These are phyloP conservation scores for Linnemannia exigua DNA, from an alignment of 192 early-diverging fungal genomes.

Conservation along the genomic window DNA sequence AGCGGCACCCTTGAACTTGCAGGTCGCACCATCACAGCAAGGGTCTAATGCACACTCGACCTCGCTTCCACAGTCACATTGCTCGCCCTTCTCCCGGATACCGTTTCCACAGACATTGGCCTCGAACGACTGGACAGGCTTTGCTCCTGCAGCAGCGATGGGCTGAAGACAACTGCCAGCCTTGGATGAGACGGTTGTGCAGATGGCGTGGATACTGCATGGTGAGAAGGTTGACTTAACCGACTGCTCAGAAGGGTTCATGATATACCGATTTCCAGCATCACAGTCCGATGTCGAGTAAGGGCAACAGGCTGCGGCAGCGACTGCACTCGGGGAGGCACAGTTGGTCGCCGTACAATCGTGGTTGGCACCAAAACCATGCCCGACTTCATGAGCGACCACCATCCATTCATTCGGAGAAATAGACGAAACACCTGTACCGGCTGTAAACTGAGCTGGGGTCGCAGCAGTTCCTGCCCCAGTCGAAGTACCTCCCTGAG, in stretches of 20 bases:
- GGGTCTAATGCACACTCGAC: conserved; percentile 75
- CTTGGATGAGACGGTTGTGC: conserved; percentile 15
- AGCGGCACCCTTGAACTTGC: conserved; percentile 79
- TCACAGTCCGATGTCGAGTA: conserved; percentile 74
- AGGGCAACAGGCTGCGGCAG: conserved; percentile 74
- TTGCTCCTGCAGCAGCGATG: not conserved
- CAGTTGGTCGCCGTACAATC: conserved; percentile 83
- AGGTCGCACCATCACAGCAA: conserved; percentile 86
- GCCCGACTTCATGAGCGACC: conserved; percentile 94
- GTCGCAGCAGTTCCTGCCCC: not conserved
- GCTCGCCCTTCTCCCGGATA: conserved; percentile 85
- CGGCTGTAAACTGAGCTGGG: conserved; percentile 69
- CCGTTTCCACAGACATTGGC: conserved; percentile 94
- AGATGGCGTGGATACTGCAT: conserved; percentile 47
- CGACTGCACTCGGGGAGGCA: conserved; percentile 53
- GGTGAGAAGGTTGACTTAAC: conserved; percentile 72
- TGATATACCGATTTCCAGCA: conserved; percentile 72
- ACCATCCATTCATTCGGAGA: conserved; percentile 92
- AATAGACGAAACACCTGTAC: conserved; percentile 86
- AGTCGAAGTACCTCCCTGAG: conserved; percentile 27
- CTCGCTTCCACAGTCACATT: conserved; percentile 88
- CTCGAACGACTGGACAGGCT: not conserved
- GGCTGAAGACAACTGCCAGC: conserved; percentile 11
- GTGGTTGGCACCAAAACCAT: conserved; percentile 85
- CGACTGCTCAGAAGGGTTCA: conserved; percentile 80